Base-by-base conservation (phyloP, 2,329 filamentous ascomycete genomes). In the Cercospora canescens region DNA sequence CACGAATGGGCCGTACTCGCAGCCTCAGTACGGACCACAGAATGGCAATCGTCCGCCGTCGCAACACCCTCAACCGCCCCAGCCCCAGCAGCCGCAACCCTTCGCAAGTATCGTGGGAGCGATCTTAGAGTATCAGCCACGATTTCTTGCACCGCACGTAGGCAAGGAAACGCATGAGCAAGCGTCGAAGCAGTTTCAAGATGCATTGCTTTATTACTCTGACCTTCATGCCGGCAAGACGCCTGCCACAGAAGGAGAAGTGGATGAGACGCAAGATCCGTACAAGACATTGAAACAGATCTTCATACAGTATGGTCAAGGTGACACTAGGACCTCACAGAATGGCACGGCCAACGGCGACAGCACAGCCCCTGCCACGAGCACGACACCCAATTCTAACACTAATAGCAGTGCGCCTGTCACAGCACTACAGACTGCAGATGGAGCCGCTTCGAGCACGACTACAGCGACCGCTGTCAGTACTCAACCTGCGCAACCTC, bases 31-130 rank as follows among this genome's bases (percentile, higher is more conserved):
- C 28, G 62, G 62, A 34, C 30, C 28, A 45, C 61, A 67, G 26
- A 68, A 69, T 37, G 59, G 62, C 16, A 37, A 62, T 58, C 57
- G 65, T 34, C 63, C 39, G 26, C 58, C 60, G 16, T 63, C 55
- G 11, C 66, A 69, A 56, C 64, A 67, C 32, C 62, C 70, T 24
- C 61, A 64, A 16, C 59, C 64, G 16, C 34, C 39, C 9, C 65
- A 32, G 35, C 32, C 61, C 7, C 55, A 52, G 48, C 67, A 67
- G 18, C 59, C 68, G 63, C 62, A 68, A 24, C 66, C 65, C 35
- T 74, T 73, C 67, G 63, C 68, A 24, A 62, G 61, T 16, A 66
- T 74, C 32, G 71, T 74, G 6, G 66, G 70, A 52, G 71, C 70
- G 41, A 73, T 74, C 35, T 67, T 74, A 65, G 52, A 52, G 21